phyloP scores from a whole-genome alignment of 352 stramenopile species.

The Pythium rhizo-oryzae region DNA sequence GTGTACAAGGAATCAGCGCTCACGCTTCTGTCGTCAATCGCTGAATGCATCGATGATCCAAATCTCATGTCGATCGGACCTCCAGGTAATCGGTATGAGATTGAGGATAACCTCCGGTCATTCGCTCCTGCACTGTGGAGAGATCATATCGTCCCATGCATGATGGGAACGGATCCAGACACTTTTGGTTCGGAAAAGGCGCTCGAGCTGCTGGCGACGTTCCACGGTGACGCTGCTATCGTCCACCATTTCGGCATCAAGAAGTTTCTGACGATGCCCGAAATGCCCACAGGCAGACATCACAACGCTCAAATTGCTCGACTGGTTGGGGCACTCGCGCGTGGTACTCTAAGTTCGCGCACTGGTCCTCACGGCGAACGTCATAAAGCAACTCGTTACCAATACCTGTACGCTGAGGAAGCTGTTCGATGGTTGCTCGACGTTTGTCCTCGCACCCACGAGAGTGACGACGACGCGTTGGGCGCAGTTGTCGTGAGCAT shows the following conservation, averaged over 20 bases:
- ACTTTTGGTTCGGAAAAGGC: slow-evolving; percentile 18
- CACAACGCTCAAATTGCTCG: not conserved
- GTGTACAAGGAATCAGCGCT: slow-evolving; percentile 38
- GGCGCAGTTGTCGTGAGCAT: not conserved
- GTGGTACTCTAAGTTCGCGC: slow-evolving; percentile 5
- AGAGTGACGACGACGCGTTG: not conserved
- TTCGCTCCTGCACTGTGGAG: slow-evolving; percentile 17
- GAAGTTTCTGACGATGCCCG: not conserved
- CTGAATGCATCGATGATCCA: slow-evolving; percentile 31
- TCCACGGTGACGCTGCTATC: slow-evolving; percentile 14
- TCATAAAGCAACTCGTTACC: not conserved
- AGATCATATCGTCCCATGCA: slow-evolving; percentile 6
- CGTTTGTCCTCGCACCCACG: not conserved
- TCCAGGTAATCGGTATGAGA: slow-evolving; percentile 3
- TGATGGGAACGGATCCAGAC: not conserved
- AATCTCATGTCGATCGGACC: slow-evolving; percentile 11
- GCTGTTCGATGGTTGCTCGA: slow-evolving; percentile 21
- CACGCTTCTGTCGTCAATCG: slow-evolving; percentile 43
- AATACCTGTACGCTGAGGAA: not conserved
- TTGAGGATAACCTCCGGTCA: slow-evolving; percentile 2
- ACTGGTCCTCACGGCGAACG: not conserved
- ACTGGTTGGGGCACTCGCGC: slow-evolving; percentile 3
- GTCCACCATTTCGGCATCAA: slow-evolving; percentile 8
- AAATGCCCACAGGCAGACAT: not conserved
- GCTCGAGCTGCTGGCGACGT: slow-evolving; percentile 16